Percentiles rank a stretch among this genome's conserved stretches.
phyloP scores from a whole-genome alignment of 2,329 filamentous ascomycete genomes.

The Sporothrix brunneoviolacea region DNA sequence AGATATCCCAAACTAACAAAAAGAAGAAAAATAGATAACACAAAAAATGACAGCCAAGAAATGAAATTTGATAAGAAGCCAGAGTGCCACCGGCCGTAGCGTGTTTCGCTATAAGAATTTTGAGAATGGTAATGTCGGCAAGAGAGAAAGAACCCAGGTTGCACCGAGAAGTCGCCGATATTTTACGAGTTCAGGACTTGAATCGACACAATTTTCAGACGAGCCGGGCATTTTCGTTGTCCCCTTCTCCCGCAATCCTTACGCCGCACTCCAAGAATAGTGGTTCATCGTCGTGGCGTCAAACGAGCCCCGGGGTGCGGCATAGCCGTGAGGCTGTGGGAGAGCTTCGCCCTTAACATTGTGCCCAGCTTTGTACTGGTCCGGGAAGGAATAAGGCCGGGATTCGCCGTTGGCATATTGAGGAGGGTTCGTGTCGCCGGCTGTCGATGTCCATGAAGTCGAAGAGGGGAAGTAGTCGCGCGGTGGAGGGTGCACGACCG shows the following conservation, averaged over 20 bases:
- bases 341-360: slow-evolving; percentile 29
- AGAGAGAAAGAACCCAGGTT: no score
- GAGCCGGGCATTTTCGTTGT: background rate
- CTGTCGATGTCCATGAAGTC: slow-evolving; percentile 45
- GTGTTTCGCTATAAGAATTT: no score
- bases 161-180: no score
- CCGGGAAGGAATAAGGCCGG: slow-evolving; percentile 43
- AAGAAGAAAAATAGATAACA: background rate
- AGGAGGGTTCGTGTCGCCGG: slow-evolving; percentile 38
- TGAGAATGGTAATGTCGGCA: no score
- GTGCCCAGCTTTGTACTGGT: slow-evolving; percentile 40
- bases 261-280: slow-evolving; percentile 51
- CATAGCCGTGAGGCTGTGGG: slow-evolving; percentile 36
- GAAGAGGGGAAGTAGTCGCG: slow-evolving; percentile 50
- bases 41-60: slow-evolving; percentile 4
- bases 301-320: slow-evolving; percentile 37
- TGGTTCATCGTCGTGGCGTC: slow-evolving; percentile 41
- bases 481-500: slow-evolving; percentile 23
- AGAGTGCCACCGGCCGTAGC: no score
- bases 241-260: background rate
- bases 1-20: slow-evolving; percentile 2
- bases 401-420: slow-evolving; percentile 40
- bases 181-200: no score
- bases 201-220: no score
- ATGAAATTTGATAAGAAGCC: background rate